Evolutionary conservation across 495 filamentous ascomycete genomes (phyloP), one percentile per base, ranked within the genome.

Genomic region (Chaetomium tenue): DNA sequence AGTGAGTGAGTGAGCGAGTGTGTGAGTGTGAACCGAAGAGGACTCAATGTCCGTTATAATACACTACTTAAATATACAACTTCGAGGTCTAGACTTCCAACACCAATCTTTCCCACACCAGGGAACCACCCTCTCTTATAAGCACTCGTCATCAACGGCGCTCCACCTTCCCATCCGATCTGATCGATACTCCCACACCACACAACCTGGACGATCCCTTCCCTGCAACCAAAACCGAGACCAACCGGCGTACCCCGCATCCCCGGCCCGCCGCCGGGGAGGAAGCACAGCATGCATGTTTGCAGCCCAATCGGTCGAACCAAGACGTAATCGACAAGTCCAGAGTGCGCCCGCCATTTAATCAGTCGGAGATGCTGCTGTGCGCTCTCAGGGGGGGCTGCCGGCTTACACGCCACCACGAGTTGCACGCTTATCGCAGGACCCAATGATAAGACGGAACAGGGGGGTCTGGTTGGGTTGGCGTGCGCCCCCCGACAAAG

Each of bases 241-340:
- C 57, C n/a, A 15, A 52, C 20, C 33, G 33, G 9, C 33, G 9
- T 28, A 42, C 30, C 44, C 48, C 51, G 33, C 48, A 33, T 20
- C 37, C 42, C 26, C 15, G 15, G 16, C 23, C 23, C 13, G 15
- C 15, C 12, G 51, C 26, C 28, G 51, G 18, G 13, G 30, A 2
- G 22, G 50, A 25, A 47, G n/a, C 39, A 28, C 50, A 23, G 15
- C 23, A 47, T 46, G 50, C 60, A 60, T 40, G n/a, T 52, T 39
- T 15, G 22, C 22, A 13, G 48, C 16, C 48, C n/a, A 53, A 53
- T 63, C 52, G 23, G 47, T 46, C 18, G n/a, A 44, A 18, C 12
- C 15, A 47, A 63, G 52, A 57, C 61, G 61, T 63, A 63, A 57
- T 63, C n/a, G 20, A 12, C 52, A 48, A 23, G 13, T 48, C 60